These are phyloP conservation scores for Pseudevernia furfuracea DNA, from an alignment of 495 filamentous ascomycete species.

Conservation along the genomic window DNA sequence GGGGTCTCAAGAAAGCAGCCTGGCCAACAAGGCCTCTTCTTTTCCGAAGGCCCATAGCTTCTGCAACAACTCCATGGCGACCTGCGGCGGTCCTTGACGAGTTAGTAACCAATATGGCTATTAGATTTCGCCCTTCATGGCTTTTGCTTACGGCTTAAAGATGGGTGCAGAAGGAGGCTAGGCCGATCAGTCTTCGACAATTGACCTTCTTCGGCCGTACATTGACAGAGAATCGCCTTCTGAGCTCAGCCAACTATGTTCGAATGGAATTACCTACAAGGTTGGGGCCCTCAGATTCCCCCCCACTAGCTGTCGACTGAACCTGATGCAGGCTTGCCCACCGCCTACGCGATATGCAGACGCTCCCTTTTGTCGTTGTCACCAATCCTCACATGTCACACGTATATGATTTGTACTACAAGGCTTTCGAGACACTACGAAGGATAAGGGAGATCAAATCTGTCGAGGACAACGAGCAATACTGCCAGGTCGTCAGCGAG, in stretches of 20 bases:
- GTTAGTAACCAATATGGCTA: constrained; percentile 40
- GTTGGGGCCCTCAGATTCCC: neutral
- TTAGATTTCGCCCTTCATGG: neutral
- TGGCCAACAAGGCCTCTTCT: neutral
- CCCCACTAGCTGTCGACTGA: neutral
- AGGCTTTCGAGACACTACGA: constrained; percentile 84
- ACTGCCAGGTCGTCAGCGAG: constrained; percentile 71
- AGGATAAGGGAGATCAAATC: constrained; percentile 75
- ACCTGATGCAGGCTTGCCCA: constrained; percentile 61
- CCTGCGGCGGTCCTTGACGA: constrained; percentile 80
- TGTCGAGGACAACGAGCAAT: constrained; percentile 81
- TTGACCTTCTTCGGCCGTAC: constrained; percentile 92
- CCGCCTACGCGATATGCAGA: constrained; percentile 94
- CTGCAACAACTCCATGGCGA: constrained; percentile 58
- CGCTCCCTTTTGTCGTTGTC: constrained; percentile 88
- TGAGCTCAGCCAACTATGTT: constrained; percentile 95
- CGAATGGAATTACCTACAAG: constrained; percentile 80
- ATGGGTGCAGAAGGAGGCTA: constrained; percentile 78
- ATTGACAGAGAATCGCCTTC: constrained; percentile 77
- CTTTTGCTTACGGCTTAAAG: constrained; percentile 36
- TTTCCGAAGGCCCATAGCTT: constrained; percentile 8
- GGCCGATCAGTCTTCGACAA: constrained; percentile 82
- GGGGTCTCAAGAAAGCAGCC: constrained; percentile 12
- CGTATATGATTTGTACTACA: constrained; percentile 95
- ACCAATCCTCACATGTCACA: constrained; percentile 90